Evolutionary conservation across 2,329 filamentous ascomycete genomes (phyloP).

Genomic region (Sporothrix dimorphospora): DNA sequence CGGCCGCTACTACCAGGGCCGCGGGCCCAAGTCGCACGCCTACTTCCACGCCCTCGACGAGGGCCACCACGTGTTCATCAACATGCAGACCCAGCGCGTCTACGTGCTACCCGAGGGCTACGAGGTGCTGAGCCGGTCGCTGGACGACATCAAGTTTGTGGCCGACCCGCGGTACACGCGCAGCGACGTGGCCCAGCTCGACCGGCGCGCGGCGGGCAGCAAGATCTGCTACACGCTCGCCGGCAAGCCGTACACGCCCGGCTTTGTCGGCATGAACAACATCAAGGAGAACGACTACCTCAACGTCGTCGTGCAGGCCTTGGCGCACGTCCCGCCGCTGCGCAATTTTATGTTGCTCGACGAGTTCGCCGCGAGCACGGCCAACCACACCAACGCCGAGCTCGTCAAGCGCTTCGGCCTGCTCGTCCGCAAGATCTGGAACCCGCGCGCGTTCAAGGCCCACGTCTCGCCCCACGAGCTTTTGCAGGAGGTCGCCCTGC

Average conservation of each 20-base stretch:
- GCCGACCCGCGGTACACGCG: constrained; percentile 86
- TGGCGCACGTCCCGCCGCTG: constrained; percentile 86
- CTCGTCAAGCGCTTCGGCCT: constrained; percentile 87
- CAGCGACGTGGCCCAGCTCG: constrained; percentile 77
- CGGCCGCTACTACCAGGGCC: constrained; percentile 95
- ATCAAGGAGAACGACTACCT: constrained; percentile 99
- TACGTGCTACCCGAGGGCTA: constrained; percentile 96
- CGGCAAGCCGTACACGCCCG: constrained; percentile 85
- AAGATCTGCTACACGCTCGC: constrained; percentile 73
- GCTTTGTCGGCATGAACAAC: constrained; percentile 99
- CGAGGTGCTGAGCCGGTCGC: constrained; percentile 89
- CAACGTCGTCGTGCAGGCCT: constrained; percentile 89
- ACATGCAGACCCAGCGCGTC: constrained; percentile 90
- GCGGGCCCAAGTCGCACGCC: constrained; percentile 90
- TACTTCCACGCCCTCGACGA: constrained; percentile 97
- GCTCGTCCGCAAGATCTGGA: constrained; percentile 96
- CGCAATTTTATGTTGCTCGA: constrained; percentile 92
- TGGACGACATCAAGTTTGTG: constrained; percentile 98
- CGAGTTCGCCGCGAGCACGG: constrained; percentile 58
- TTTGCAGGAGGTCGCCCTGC: constrained; percentile 88
- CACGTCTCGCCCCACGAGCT: constrained; percentile 98
- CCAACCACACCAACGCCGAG: constrained; percentile 62
- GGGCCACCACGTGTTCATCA: constrained; percentile 96
- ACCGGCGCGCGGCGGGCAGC: constrained; percentile 50
- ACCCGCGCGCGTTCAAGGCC: constrained; percentile 90